Conservation (phyloP, 257 asterid genomes). For the Verbena officinalis region DNA sequence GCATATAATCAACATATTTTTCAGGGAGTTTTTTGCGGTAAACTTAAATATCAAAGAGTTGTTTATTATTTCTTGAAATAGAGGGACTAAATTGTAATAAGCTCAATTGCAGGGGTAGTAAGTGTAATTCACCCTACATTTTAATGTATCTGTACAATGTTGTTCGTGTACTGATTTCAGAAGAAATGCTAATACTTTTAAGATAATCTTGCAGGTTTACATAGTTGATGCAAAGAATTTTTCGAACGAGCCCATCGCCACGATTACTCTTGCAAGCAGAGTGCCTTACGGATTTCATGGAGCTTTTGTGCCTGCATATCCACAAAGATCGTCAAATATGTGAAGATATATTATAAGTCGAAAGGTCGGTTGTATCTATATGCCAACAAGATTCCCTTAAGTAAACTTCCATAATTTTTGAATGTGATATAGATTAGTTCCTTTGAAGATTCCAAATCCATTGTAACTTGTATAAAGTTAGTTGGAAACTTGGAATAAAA, state of each 20-base stretch:
- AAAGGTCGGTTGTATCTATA: not conserved
- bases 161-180: not conserved
- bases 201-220: constrained; percentile 40
- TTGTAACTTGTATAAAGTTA: not conserved
- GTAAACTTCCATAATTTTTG: not conserved
- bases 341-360: too few species aligned
- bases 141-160: too few species aligned
- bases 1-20: too few species aligned
- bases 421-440: not conserved
- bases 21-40: too few species aligned
- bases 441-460: not conserved
- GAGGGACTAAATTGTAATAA: too few species aligned
- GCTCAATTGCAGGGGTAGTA: too few species aligned
- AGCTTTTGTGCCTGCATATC: constrained; percentile 38
- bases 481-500: constrained; percentile 1
- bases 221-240: constrained; percentile 56
- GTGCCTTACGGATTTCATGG: constrained; percentile 84
- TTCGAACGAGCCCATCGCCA: constrained; percentile 43
- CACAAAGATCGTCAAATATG: not conserved
- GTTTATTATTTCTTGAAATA: too few species aligned
- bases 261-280: constrained; percentile 48
- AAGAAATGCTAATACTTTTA: not conserved
- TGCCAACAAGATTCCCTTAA: not conserved
- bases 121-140: too few species aligned
- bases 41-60: too few species aligned